Evolutionary conservation across 768 basidiomycete species (phyloP), one percentile per base, ranked within the genome.

Genomic region (Xanthoconium stramineum): DNA sequence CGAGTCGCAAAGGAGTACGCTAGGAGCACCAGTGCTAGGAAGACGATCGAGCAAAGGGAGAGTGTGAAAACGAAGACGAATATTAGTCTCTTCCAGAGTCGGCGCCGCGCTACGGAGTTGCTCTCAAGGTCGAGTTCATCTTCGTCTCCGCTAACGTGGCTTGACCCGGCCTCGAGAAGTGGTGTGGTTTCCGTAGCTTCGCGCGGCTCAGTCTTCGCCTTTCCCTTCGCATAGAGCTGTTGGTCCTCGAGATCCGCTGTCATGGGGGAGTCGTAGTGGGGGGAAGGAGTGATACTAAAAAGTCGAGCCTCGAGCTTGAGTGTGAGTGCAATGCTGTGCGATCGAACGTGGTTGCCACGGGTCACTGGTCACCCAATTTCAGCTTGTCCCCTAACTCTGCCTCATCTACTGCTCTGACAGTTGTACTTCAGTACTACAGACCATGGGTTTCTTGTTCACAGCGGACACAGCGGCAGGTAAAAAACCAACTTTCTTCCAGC

Each of bases 1-100:
- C 76, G 76, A 17, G 85, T 75, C 19, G 84, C 82, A 61, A 89
- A 91, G 4, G 84, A 83, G 75, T 82, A 88, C 6, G 82, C 85
- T 10, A 89, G 72, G 17, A 88, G 62, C 5, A 73, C 76, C 11
- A 83, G 44, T 4, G 78, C 48, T 14, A 79, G 62, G 38, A 83
- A 74, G 5, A 76, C 32, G 19, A 81, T 28, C 40, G 85, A 63
- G 59, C 80, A 83, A 45, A 84, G 35, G 30, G 72, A 73, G 7
- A 89, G 71, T 0, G 87, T 80, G 35, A 73, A 65, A n/a, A 84
- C 64, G 68, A 90, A 90, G 54, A 89, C 78, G 14, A 71, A 62
- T 20, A 70, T 53, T 17, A 80, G 62, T 9, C 60, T 69, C 51
- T 72, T 72, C 61, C 69, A 64, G 29, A 78, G 66, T 9, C 61